phyloP scores from a whole-genome alignment of 2,329 filamentous ascomycete species.

The Xylaria sp. region DNA sequence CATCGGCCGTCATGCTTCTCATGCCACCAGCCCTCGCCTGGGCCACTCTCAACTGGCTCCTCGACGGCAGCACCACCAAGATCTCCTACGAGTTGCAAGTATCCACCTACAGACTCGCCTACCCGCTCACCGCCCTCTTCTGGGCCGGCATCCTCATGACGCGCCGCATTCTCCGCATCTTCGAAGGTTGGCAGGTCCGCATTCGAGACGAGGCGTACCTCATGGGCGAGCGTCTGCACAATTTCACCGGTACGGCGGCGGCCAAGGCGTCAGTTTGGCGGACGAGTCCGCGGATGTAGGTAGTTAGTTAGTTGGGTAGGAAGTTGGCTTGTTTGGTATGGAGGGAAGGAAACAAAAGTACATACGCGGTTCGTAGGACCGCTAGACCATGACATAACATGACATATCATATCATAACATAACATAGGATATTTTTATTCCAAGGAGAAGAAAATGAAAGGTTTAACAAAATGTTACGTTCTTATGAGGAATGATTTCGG shows the following conservation, averaged over 20 bases:
- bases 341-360: no score
- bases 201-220: conserved; percentile 94
- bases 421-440: no score
- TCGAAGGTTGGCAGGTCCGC: conserved; percentile 70
- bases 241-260: conserved; percentile 50
- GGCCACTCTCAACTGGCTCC: conserved; percentile 36
- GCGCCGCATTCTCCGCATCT: conserved; percentile 53
- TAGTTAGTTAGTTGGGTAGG: conserved; percentile 2
- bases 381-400: no score
- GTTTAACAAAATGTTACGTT: no score
- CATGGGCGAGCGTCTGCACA: conserved; percentile 90
- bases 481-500: no score
- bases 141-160: conserved; percentile 41
- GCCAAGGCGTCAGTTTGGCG: conserved; percentile 25
- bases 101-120: conserved; percentile 56
- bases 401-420: no score
- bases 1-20: conserved; percentile 58
- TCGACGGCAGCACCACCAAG: conserved; percentile 22
- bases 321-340: no score
- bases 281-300: conserved; percentile 23
- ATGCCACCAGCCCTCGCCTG: conserved; percentile 59
- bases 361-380: no score
- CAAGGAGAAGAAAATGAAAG: no score
- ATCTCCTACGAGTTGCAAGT: conserved; percentile 28
- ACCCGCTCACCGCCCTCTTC: conserved; percentile 58